Conservation (phyloP, 306 rosid species). For the Lathyrus sativus region DNA sequence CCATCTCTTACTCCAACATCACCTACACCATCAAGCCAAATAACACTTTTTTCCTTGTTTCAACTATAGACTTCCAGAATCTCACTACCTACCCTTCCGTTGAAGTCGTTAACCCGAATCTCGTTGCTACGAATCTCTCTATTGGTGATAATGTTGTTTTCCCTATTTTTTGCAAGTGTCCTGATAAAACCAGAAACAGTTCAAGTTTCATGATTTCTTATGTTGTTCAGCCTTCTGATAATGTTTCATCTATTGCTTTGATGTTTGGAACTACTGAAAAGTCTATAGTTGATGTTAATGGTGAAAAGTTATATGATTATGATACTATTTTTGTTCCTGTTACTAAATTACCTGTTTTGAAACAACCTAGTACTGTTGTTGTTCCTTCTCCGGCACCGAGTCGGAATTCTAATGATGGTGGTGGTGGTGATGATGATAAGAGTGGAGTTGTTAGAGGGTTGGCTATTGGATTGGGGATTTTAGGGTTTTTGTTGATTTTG, state of each 20-base stretch:
- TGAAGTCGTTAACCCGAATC: slow-evolving; percentile 59
- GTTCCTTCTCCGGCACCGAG: slow-evolving; percentile 32
- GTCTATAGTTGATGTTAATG: slow-evolving; percentile 50
- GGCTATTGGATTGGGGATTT: slow-evolving; percentile 71
- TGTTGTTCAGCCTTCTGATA: slow-evolving; percentile 73
- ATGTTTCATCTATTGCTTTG: slow-evolving; percentile 55
- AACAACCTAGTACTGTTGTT: slow-evolving; percentile 51
- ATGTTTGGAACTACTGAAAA: slow-evolving; percentile 42
- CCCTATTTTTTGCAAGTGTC: slow-evolving; percentile 86
- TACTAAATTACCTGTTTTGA: slow-evolving; percentile 50
- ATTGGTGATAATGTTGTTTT: slow-evolving; percentile 55
- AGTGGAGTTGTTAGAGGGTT: slow-evolving; percentile 61
- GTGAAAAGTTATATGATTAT: slow-evolving; percentile 31
- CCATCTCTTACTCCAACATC: slow-evolving; percentile 75
- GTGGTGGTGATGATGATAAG: slow-evolving; percentile 24
- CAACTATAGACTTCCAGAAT: slow-evolving; percentile 47
- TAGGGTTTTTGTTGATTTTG: slow-evolving; percentile 60
- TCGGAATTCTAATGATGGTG: slow-evolving; percentile 8
- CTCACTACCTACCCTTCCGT: slow-evolving; percentile 83
- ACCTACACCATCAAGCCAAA: slow-evolving; percentile 48
- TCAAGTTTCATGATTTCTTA: slow-evolving; percentile 59
- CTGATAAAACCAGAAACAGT: slow-evolving; percentile 40
- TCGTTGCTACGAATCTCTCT: slow-evolving; percentile 44
- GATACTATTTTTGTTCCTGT: slow-evolving; percentile 77
- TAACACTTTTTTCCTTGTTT: slow-evolving; percentile 63